Evolutionary conservation across 805 yeast species (phyloP), one percentile per base, ranked within the genome.

Genomic region (Candida jianshihensis): DNA sequence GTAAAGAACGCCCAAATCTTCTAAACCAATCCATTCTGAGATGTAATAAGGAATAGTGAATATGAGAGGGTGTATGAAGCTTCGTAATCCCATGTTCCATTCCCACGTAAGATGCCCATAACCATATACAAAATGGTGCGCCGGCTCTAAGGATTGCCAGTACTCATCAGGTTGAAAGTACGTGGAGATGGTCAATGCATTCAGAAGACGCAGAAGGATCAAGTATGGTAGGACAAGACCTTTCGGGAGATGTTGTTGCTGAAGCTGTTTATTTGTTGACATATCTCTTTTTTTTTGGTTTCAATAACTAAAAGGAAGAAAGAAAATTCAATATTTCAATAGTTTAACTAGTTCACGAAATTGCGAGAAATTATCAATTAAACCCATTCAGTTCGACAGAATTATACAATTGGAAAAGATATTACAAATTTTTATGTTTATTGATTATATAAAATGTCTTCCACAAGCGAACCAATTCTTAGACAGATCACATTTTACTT

Each of bases 91-190:
- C 33, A 68, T 64, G 18, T 61, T 55, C 98, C 98, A 92, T 59
- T 92, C 99, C 99, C 99, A 92, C 0, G 97, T 87, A 26, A 77
- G 54, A 47, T 75, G 74, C 0, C 98, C 98, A 43, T 79, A 81
- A 2, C 92, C 89, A 55, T 68, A 87, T 0, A 81, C 81, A 26
- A 69, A 61, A 4, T 51, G 39, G 57, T 88, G 96, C 0, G 97
- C 98, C 0, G 96, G 96, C 51, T 92, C 98, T 35, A 92, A 61
- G 0, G 89, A 68, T 59, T 92, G 99, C 78, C 81, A 92, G 60
- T 70, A 92, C 59, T 92, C 99, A 57, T 92, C 99, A 0, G 98
- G 90, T 57, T 92, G 99, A 61, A 92, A 92, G 54, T 77, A 92
- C 0, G 97, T 87, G 37, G 54, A 54, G 5, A 75, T 72, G 1